Evolutionary conservation across 805 yeast genomes (phyloP).

Genomic region (Barnettozyma wickerhamii): DNA sequence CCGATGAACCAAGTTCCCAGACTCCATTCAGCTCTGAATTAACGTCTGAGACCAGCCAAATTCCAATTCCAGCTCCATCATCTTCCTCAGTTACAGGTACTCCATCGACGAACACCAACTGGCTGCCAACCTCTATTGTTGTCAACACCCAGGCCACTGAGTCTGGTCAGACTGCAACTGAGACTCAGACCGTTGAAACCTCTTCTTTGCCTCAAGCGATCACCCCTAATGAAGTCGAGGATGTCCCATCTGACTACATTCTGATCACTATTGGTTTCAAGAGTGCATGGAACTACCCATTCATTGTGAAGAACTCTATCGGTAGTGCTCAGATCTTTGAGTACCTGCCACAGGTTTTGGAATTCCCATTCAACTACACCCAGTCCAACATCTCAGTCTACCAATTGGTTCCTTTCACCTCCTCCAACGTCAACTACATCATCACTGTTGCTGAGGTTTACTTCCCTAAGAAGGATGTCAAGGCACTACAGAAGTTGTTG

Average conservation of each 20-base stretch:
- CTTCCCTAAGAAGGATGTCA: slow-evolving; percentile 56
- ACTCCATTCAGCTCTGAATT: background rate
- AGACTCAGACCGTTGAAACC: slow-evolving; percentile 30
- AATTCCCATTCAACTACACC: slow-evolving; percentile 50
- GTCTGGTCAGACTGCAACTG: slow-evolving; percentile 14
- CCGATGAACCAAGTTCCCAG: background rate
- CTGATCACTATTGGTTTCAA: slow-evolving; percentile 76
- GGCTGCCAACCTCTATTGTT: slow-evolving; percentile 43
- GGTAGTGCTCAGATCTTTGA: slow-evolving; percentile 83
- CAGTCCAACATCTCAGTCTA: slow-evolving; percentile 49
- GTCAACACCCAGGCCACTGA: slow-evolving; percentile 30
- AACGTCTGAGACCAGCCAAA: background rate
- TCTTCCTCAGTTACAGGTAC: slow-evolving; percentile 4
- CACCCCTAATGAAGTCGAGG: slow-evolving; percentile 49
- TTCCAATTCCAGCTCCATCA: background rate
- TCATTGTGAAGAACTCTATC: slow-evolving; percentile 66
- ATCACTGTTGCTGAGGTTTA: slow-evolving; percentile 88
- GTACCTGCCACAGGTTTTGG: slow-evolving; percentile 73
- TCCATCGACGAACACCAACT: slow-evolving; percentile 25
- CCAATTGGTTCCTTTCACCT: slow-evolving; percentile 71
- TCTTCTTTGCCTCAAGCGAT: slow-evolving; percentile 73
- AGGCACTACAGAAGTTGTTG: slow-evolving; percentile 45
- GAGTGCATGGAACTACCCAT: slow-evolving; percentile 75
- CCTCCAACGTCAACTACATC: slow-evolving; percentile 52
- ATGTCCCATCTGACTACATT: slow-evolving; percentile 45